Base-by-base conservation (phyloP, 495 filamentous ascomycete species). In the Penicillium odoratum region DNA sequence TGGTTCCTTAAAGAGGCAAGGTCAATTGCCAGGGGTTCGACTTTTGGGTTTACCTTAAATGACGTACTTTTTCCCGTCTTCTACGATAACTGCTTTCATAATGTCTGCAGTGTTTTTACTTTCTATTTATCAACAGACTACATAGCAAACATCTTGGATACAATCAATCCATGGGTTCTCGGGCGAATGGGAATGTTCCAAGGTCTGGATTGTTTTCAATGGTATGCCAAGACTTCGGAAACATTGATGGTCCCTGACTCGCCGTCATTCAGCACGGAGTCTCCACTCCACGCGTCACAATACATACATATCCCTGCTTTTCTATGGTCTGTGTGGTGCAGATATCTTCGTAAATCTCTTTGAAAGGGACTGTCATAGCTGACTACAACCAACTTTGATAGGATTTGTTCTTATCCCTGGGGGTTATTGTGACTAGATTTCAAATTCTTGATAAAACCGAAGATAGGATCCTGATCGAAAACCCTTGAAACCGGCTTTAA, bases 251-350 rank as follows among this genome's bases (percentile, higher is more conserved):
- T 29, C 29, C 55, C 42, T 58, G 43, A 65, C 59, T 68, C 56
- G 64, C 53, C 50, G 5, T 40, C 29, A 28, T 48, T 50, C 40
- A n/a, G 53, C 40, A 36, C 26, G 51, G 10, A 26, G 31, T 53
- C 65, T 58, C 65, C 65, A 68, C 62, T 68, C 65, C 65, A 55
- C 62, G 62, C 65, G 65, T 68, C 65, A 31, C 43, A 42, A 15
- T 30, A 7, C 44, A 47, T 29, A 30, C 44, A 47, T 29, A 30
- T 48, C 53, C 42, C 44, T 61, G 36, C 25, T 40, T 53, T 18
- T 21, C 8, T 47, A 28, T 47, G 44, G 44, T 47, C 44, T 47
- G 44, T 47, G 44, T 47, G 44, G 44, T 26, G 21, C 44, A 47
- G 21, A 28, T 28, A 21, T 10, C 8, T 47, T 13, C 25, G 16